Conservation (phyloP, 2,329 filamentous ascomycete species). For the Colletotrichum cuscutae region DNA sequence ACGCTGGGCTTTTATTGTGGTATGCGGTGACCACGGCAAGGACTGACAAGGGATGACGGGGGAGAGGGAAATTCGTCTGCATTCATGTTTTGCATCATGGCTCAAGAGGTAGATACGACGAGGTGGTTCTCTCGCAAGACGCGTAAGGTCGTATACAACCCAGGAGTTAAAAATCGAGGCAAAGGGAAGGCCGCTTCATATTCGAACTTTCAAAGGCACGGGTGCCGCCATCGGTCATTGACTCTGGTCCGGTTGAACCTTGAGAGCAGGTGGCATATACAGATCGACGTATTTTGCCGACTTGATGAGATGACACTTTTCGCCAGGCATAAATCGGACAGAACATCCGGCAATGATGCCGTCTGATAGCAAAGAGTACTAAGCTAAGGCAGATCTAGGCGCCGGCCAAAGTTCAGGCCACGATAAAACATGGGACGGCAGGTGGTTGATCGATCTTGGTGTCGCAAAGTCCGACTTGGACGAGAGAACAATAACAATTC, state of each 20-base stretch:
- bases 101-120: neutral
- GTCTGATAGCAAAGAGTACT: neutral
- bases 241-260: neutral
- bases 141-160: too few relatives aligned
- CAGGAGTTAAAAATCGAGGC: accelerated
- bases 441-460: neutral
- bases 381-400: neutral
- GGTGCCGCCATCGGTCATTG: too few relatives aligned
- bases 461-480: neutral
- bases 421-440: neutral
- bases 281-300: neutral
- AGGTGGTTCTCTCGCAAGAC: too few relatives aligned
- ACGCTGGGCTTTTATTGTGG: neutral
- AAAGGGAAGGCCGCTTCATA: too few relatives aligned
- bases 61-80: neutral
- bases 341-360: too few relatives aligned
- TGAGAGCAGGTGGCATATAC: neutral
- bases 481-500: neutral
- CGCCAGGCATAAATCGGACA: neutral
- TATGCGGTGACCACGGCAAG: neutral
- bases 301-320: conserved; percentile 10
- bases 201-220: neutral
- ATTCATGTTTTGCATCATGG: neutral
- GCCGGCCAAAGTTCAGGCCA: neutral
- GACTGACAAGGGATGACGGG: neutral